phyloP scores from a whole-genome alignment of 345 rosid genomes.

The Eucalyptus grandis region DNA sequence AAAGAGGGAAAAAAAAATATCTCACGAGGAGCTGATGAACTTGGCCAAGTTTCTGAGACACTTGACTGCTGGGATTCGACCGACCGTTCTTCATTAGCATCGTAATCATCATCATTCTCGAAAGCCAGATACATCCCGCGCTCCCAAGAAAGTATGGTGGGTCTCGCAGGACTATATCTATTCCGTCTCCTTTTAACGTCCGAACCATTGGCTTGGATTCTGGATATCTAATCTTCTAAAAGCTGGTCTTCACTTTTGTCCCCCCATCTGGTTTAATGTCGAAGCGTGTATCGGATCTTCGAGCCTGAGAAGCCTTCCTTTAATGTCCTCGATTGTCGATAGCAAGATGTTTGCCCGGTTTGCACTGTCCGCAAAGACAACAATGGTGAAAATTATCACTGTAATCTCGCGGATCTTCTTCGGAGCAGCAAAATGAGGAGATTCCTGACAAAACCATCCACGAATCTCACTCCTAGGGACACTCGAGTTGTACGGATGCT shows the following conservation, averaged over 20 bases:
- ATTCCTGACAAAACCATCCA: constrained; percentile 33
- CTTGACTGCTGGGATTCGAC: constrained; percentile 13
- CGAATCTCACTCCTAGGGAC: constrained; percentile 49
- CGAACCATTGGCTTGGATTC: not conserved
- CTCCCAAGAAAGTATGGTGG: constrained; percentile 9
- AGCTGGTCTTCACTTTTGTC: constrained; percentile 26
- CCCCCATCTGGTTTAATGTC: not conserved
- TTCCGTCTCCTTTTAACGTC: constrained; percentile 1
- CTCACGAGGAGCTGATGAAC: constrained; percentile 17
- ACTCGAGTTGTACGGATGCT: constrained; percentile 20
- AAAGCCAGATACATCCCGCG: constrained; percentile 26
- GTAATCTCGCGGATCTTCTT: constrained; percentile 14
- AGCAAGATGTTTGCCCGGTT: constrained; percentile 7
- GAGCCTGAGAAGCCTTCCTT: constrained; percentile 16
- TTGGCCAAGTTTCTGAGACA: constrained; percentile 24
- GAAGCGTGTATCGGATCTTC: not conserved
- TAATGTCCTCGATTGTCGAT: constrained; percentile 23
- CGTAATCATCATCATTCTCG: constrained; percentile 33
- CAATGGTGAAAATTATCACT: constrained; percentile 26
- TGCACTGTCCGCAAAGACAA: constrained; percentile 20
- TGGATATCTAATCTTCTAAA: constrained; percentile 32
- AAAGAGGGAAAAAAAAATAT: not conserved
- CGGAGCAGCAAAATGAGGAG: constrained; percentile 10
- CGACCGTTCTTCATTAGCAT: constrained; percentile 19
- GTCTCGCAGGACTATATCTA: not conserved